phyloP scores from a whole-genome alignment of 371 early-diverging fungal species.

The Rhizomucor pusillus region DNA sequence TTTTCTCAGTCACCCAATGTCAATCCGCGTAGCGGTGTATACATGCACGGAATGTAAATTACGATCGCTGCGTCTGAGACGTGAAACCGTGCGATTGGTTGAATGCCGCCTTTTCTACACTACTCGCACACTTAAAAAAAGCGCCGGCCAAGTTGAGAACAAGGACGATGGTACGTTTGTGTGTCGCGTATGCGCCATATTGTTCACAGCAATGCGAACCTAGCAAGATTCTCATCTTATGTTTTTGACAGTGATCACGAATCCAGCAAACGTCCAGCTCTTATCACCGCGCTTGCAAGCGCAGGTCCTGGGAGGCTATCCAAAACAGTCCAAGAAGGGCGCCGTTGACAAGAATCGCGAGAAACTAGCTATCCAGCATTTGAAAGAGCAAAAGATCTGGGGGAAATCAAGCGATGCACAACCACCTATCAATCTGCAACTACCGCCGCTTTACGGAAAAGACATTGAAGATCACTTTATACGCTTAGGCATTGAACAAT shows the following conservation, averaged over 20 bases:
- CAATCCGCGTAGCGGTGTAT: no score
- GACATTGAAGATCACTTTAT: constrained; percentile 84
- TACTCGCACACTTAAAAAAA: no score
- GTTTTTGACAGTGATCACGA: constrained; percentile 24
- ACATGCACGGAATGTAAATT: no score
- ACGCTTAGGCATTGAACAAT: constrained; percentile 65
- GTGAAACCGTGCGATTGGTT: no score
- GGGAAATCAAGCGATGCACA: constrained; percentile 59
- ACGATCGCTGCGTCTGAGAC: no score
- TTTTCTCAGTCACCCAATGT: no score
- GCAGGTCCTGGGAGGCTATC: constrained; percentile 34
- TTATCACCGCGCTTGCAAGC: constrained; percentile 45
- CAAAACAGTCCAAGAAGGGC: constrained; percentile 8
- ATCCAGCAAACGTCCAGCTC: constrained; percentile 55
- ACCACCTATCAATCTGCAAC: constrained; percentile 34
- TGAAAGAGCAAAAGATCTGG: constrained; percentile 61
- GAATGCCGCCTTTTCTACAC: no score
- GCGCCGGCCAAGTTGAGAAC: no score
- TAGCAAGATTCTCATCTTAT: no score
- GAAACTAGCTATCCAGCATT: constrained; percentile 52
- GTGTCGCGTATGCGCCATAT: no score
- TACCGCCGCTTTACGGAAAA: constrained; percentile 56
- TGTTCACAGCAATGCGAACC: no score
- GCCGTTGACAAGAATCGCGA: constrained; percentile 14
- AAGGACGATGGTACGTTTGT: no score